These are phyloP conservation scores for Metschnikowia orientalis DNA, from an alignment of 805 yeast species.

Conservation along the genomic window DNA sequence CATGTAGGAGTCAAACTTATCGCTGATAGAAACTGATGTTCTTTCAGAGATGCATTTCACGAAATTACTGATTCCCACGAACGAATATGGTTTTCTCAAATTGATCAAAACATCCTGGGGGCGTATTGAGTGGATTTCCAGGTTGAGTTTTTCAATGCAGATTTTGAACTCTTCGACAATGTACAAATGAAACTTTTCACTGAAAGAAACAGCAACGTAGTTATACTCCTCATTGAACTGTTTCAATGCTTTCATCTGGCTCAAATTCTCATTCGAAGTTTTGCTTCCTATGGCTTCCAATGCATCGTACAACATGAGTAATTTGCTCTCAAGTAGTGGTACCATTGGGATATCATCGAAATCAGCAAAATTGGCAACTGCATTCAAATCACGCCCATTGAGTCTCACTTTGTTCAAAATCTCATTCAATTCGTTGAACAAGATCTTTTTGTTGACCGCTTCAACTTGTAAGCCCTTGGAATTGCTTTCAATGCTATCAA, in stretches of 20 bases:
- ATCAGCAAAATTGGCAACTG: conserved; percentile 45
- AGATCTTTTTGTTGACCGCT: conserved; percentile 72
- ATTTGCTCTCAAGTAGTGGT: conserved; percentile 47
- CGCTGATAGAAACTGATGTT: conserved; percentile 45
- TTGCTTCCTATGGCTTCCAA: conserved; percentile 54
- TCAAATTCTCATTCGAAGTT: conserved; percentile 41
- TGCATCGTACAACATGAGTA: conserved; percentile 59
- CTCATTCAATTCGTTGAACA: conserved; percentile 66
- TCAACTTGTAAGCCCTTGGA: conserved; percentile 81
- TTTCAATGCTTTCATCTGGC: conserved; percentile 65
- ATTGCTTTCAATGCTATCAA: conserved; percentile 65
- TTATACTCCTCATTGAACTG: conserved; percentile 64
- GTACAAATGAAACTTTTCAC: conserved; percentile 41
- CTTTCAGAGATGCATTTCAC: conserved; percentile 52
- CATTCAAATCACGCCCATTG: conserved; percentile 48
- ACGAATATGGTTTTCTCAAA: conserved; percentile 28
- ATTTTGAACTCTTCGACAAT: conserved; percentile 30
- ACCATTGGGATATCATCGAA: conserved; percentile 44
- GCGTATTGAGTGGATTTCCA: conserved; percentile 23
- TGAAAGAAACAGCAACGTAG: conserved; percentile 47
- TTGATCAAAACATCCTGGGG: conserved; percentile 21
- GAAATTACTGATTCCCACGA: conserved; percentile 37
- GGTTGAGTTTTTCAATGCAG: conserved; percentile 38
- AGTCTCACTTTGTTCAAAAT: conserved; percentile 68
- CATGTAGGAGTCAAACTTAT: conserved; percentile 33